These are phyloP conservation scores for Diddensiella santjacobensis DNA, from an alignment of 805 yeast species.

Conservation along the genomic window DNA sequence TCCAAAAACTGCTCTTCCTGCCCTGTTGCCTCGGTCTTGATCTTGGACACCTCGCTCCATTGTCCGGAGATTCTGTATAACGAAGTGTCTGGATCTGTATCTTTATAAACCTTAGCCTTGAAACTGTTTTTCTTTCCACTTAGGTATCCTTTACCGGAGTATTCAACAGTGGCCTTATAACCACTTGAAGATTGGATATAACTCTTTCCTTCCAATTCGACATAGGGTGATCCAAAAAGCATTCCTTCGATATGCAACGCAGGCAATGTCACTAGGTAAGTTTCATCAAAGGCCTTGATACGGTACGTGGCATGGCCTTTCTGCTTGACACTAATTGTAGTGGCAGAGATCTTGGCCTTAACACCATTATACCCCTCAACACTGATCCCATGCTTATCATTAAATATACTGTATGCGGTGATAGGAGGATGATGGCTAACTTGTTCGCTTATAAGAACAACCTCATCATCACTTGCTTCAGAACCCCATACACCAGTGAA, in stretches of 20 bases:
- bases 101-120: constrained; percentile 75
- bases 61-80: constrained; percentile 82
- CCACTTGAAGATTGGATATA: constrained; percentile 81
- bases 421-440: constrained; percentile 97
- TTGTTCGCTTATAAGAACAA: constrained; percentile 81
- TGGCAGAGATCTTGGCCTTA: constrained; percentile 74
- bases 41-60: constrained; percentile 79
- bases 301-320: constrained; percentile 79
- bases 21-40: constrained; percentile 52
- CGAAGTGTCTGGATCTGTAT: constrained; percentile 46
- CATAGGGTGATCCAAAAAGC: constrained; percentile 85
- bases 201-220: constrained; percentile 88
- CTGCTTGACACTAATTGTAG: constrained; percentile 81
- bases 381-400: constrained; percentile 62
- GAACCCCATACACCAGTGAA: constrained; percentile 91
- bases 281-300: constrained; percentile 47
- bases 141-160: constrained; percentile 90
- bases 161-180: constrained; percentile 67
- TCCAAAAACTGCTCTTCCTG: constrained; percentile 33
- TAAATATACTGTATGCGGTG: constrained; percentile 83
- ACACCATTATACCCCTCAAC: constrained; percentile 89
- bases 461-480: constrained; percentile 60
- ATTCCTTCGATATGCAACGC: constrained; percentile 94
- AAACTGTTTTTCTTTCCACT: constrained; percentile 91
- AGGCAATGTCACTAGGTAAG: constrained; percentile 83